Evolutionary conservation across 441 rosid species (phyloP), one percentile per base, ranked within the genome.

Genomic region (Aquilaria agallochum): DNA sequence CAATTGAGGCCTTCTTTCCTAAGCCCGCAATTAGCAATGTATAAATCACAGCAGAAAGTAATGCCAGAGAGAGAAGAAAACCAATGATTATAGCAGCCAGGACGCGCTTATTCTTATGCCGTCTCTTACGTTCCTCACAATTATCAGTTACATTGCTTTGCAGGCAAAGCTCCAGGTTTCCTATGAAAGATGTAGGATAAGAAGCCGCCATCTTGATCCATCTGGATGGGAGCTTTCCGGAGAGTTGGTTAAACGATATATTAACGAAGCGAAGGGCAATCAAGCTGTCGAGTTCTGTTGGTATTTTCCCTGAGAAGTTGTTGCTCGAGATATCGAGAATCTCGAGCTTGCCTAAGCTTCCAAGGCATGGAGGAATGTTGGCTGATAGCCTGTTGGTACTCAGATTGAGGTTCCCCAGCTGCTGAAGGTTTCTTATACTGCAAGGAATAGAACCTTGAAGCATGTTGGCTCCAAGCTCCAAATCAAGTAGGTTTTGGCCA

Each of bases 261-360:
- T 79, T 82, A 20, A 79, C 77, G 31, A 69, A 64, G 56, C 52
- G 56, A 54, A 79, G 75, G 55, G 68, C 73, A 52, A 67, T 72
- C 84, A 67, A 77, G 60, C 33, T 67, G 68, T 68, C 76, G 50
- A 71, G 72, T 53, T 63, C 76, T 45, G 62, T 8, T 2, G 87
- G 83, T 56, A 80, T 62, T 66, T 72, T 60, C 4, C 79, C 81
- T 9, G 73, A 56, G 47, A 80, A 67, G 54, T 56, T 59, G 67
- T 83, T 78, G 72, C 76, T 66, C 2, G 79, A 79, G 68, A 80
- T 56, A 65, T 83, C 78, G 56, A 83, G 74, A 62, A 72, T 70
- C 50, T 77, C 71, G 33, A 80, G 68, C 73, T 69, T 72, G 68
- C 62, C 79, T 60, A 73, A 65, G 32, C 59, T 72, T 12, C 68